Percentiles rank a stretch among this genome's conserved stretches.
Conservation (phyloP, 495 filamentous ascomycete species). For the Aspergillus olivimuriae region DNA sequence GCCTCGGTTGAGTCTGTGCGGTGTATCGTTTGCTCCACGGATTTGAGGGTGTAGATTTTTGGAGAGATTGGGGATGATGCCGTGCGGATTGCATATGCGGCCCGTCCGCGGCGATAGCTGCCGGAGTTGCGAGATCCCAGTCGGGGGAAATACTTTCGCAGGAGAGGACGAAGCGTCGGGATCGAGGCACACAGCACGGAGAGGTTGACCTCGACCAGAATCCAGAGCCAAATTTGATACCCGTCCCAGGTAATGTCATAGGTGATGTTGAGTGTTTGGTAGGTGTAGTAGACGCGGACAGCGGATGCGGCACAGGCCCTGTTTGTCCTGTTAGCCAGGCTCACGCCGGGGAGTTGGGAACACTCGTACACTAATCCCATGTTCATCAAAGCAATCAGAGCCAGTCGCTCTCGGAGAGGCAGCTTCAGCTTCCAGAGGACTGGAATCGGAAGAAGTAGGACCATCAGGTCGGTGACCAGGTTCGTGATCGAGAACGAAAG, state of each 20-base stretch:
- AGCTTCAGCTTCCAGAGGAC: constrained; percentile 1
- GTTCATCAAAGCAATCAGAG: constrained; percentile 1
- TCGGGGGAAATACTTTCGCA: background rate
- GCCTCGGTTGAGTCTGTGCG: background rate
- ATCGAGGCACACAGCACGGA: constrained; percentile 4
- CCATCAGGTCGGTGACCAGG: background rate
- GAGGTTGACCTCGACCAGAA: constrained; percentile 5
- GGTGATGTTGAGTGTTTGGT: constrained; percentile 1
- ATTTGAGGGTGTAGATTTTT: background rate
- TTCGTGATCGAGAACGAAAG: constrained; percentile 1
- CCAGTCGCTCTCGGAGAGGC: background rate
- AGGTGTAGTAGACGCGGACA: constrained; percentile 1
- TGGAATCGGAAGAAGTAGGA: background rate
- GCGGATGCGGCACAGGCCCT: constrained; percentile 4
- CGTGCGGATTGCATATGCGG: background rate
- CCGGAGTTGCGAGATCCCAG: background rate
- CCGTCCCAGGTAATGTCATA: constrained; percentile 4
- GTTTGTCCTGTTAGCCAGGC: background rate
- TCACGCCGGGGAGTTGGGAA: background rate
- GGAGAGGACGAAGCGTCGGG: constrained; percentile 4
- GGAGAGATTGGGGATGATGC: background rate
- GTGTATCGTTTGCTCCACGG: background rate
- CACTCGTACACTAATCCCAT: background rate
- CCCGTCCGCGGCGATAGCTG: background rate
- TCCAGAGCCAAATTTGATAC: constrained; percentile 2